Evolutionary conservation across 1,284 basidiomycete species (phyloP).

Genomic region (Sporisorium graminicola): DNA sequence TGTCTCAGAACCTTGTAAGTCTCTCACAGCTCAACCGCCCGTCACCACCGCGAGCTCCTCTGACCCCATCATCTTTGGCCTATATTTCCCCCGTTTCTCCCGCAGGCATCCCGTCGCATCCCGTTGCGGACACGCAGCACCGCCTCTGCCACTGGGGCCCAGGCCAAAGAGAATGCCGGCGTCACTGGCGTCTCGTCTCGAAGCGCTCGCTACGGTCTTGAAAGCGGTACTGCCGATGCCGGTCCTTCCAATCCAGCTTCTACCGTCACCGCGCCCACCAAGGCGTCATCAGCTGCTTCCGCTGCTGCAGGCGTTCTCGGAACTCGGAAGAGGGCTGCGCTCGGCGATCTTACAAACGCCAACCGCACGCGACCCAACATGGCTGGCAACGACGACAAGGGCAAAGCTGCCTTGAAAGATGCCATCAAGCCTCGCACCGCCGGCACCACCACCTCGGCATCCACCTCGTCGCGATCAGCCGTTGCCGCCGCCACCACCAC

Average conservation of each 20-base stretch:
- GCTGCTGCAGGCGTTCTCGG: slow-evolving; percentile 54
- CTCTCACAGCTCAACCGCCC: background rate
- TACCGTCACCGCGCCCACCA: slow-evolving; percentile 36
- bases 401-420: slow-evolving; percentile 49
- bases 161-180: slow-evolving; percentile 52
- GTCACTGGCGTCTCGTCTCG: slow-evolving; percentile 33
- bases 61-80: slow-evolving; percentile 9
- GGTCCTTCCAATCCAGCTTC: slow-evolving; percentile 52
- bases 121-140: slow-evolving; percentile 53
- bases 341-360: slow-evolving; percentile 68
- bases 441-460: slow-evolving; percentile 31
- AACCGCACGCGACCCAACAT: slow-evolving; percentile 45
- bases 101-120: slow-evolving; percentile 49
- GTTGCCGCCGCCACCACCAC: slow-evolving; percentile 20
- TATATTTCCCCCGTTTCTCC: background rate
- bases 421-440: slow-evolving; percentile 50
- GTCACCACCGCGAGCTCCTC: background rate
- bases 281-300: slow-evolving; percentile 25
- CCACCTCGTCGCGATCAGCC: slow-evolving; percentile 32
- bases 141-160: slow-evolving; percentile 34
- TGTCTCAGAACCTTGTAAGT: slow-evolving; percentile 47
- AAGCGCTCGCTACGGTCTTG: slow-evolving; percentile 28
- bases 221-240: slow-evolving; percentile 39
- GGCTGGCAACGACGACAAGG: slow-evolving; percentile 44
- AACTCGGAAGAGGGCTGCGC: slow-evolving; percentile 66